Evolutionary conservation across 805 yeast genomes (phyloP).

Genomic region (Cyberlindnera xishuangbannaensis): DNA sequence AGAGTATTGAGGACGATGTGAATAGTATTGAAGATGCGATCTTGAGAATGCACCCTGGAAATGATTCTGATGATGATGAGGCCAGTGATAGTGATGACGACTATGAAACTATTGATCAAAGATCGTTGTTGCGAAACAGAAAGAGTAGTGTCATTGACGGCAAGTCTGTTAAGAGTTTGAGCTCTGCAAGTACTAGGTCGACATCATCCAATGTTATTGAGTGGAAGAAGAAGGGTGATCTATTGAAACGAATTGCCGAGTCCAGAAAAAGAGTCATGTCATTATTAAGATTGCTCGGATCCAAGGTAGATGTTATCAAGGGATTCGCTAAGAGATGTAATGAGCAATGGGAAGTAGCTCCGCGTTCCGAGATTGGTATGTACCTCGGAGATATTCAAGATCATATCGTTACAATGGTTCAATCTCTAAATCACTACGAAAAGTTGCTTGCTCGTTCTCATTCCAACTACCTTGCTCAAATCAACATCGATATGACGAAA

Average conservation of each 20-base stretch:
- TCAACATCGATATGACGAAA: constrained; percentile 95
- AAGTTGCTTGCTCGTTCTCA: constrained; percentile 92
- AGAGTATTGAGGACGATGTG: constrained; percentile 89
- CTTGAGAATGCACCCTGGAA: constrained; percentile 69
- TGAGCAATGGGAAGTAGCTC: constrained; percentile 76
- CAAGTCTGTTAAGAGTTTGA: constrained; percentile 21
- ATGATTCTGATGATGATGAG: constrained; percentile 30
- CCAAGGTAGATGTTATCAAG: constrained; percentile 95
- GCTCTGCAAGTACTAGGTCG: constrained; percentile 27
- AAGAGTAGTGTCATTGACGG: constrained; percentile 15
- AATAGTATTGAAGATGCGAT: constrained; percentile 92
- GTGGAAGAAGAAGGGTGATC: constrained; percentile 91
- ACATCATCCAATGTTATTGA: constrained; percentile 43
- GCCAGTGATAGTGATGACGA: constrained; percentile 28
- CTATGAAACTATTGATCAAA: constrained; percentile 33
- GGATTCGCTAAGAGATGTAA: constrained; percentile 90
- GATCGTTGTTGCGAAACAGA: constrained; percentile 1
- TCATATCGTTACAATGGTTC: constrained; percentile 96
- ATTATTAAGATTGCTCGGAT: constrained; percentile 72
- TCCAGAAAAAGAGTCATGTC: constrained; percentile 94
- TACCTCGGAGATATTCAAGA: constrained; percentile 97
- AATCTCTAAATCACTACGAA: constrained; percentile 89
- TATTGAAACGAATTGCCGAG: constrained; percentile 92
- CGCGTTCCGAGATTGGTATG: constrained; percentile 84
- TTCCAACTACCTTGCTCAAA: constrained; percentile 92